Evolutionary conservation across 2,329 filamentous ascomycete species (phyloP), one percentile per base, ranked within the genome.

Genomic region (Camillea tinctor): DNA sequence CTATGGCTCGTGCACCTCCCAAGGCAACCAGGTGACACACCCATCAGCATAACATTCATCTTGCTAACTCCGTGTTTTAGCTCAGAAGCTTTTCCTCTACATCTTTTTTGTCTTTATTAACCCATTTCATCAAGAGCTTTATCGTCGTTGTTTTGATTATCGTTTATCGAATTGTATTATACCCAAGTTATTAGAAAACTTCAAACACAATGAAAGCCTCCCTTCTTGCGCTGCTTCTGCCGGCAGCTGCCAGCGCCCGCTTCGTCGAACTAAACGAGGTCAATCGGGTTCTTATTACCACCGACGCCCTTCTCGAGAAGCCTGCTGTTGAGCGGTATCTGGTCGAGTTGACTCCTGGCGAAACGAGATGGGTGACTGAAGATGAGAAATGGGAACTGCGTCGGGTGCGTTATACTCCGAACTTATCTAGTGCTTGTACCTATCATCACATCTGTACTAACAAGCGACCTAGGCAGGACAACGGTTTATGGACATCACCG

Each of bases 401-500:
- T 71, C 84, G 92, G 68, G 93, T 96, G 67, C 13, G 66, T 66
- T 15, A 59, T 49, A 19, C 53, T 55, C 36, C 48, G 22, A 9
- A n/a, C 6, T n/a, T 17, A 30, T n/a, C 20, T 19, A 24, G 36
- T 15, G 36, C 36, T 44, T 44, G n/a, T n/a, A n/a, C 17, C 36
- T n/a, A n/a, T n/a, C 24, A n/a, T 15, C 36, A 44, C 36, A 44
- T 2, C 36, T 44, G 56, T 52, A 44, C 65, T 73, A 54, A 70
- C 58, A 58, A 17, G 58, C 50, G 17, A 2, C n/a, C 48, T 69
- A 96, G 92, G 84, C 91, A 73, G 93, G 93, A 70, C 83, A 88
- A 67, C 90, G 88, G 71, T 98, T 98, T 82, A 96, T 98, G 84
- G 94, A 98, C 77, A 93, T 98, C 71, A 97, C 95, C 62, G 84